Evolutionary conservation across 129 eudicot genomes (phyloP), one percentile per base, ranked within the genome.

Genomic region (Erigeron canadensis): DNA sequence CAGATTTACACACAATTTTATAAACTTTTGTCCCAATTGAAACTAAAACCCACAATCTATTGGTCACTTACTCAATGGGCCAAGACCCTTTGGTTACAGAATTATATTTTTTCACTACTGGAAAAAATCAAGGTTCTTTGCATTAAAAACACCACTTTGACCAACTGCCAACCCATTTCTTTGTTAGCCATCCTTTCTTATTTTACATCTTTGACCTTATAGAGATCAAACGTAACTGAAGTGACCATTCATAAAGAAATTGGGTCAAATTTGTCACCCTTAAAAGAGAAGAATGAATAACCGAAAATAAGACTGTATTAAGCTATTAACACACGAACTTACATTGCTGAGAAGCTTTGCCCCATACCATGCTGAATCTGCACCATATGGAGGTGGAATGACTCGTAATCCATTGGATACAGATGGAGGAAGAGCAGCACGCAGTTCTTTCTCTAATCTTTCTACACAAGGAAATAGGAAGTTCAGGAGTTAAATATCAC

Each of bases 331-430:
- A 28, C 4, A 18, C 41, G 48, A 70, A 63, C 82, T 86, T 90
- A 95, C 99, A 69, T 90, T 95, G 88, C 97, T 87, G 50, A 95
- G 76, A 77, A 95, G 94, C 85, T 91, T 88, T 41, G 97, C 99
- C 39, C 99, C 99, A 57, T 77, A 81, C 99, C 99, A 95, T 43
- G 96, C 97, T 48, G 97, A 87, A 81, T 95, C 94, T 42, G 79
- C 72, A 15, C 99, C 97, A 81, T 82, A 82, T 13, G 97, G 97
- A 18, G 99, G 91, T 69, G 99, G 89, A 61, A 90, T 66, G 62
- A 95, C 97, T 59, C 85, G 86, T 60, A 95, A 75, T 69, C 94
- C 99, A 48, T 22, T 84, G 59, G 91, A 79, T 67, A 87, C 43
- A 57, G 81, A 82, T 43, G 84, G 67, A 13, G 97, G 85, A 47